phyloP scores from a whole-genome alignment of 805 yeast species.

The Kluyveromyces aestuarii region DNA sequence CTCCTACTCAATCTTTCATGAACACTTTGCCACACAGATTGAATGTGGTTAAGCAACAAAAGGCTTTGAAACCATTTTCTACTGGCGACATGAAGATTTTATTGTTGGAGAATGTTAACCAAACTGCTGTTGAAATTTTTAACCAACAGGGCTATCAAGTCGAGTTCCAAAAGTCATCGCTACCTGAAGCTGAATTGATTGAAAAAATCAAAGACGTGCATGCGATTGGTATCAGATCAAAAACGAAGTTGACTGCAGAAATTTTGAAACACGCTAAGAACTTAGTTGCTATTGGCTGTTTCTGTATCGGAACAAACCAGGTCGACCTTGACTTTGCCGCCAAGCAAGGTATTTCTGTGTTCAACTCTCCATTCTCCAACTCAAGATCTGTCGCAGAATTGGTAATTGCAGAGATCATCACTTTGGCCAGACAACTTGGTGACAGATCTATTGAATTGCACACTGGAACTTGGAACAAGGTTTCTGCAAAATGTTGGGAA shows the following conservation, averaged over 20 bases:
- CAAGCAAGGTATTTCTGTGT: constrained; percentile 86
- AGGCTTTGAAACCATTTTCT: constrained; percentile 85
- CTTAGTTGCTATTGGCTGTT: constrained; percentile 88
- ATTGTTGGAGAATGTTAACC: constrained; percentile 85
- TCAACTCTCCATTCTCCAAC: constrained; percentile 97
- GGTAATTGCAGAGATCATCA: constrained; percentile 89
- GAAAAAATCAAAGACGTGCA: constrained; percentile 90
- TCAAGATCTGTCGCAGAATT: constrained; percentile 98
- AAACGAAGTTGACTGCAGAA: constrained; percentile 77
- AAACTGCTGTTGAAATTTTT: constrained; percentile 83
- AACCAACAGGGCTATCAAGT: constrained; percentile 92
- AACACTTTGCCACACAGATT: constrained; percentile 38
- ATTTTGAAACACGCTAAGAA: constrained; percentile 81
- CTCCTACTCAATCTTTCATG: constrained; percentile 69
- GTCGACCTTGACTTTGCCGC: constrained; percentile 92
- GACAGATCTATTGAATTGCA: constrained; percentile 95
- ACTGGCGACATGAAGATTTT: constrained; percentile 92
- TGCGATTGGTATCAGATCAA: constrained; percentile 96
- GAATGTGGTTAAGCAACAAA: constrained; percentile 41
- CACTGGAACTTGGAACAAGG: constrained; percentile 97
- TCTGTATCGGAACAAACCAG: constrained; percentile 98
- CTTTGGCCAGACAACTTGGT: constrained; percentile 92
- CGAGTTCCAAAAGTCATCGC: constrained; percentile 81
- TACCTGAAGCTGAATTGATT: constrained; percentile 87
- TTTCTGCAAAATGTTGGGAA: constrained; percentile 93